These are phyloP conservation scores for Vitis vinifera DNA, from an alignment of 164 flowering plant genomes.

Conservation along the genomic window ASM3070453v1 NC_081805.1:19796501-19797000, in stretches of 20 bases:
- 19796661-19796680: neutral
- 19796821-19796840: neutral
- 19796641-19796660: neutral
- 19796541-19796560: too few species aligned
- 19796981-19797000: too few species aligned
- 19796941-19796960: too few species aligned
- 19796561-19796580: too few species aligned
- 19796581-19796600: too few species aligned
- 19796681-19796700: slow-evolving; percentile 6
- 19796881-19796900: neutral
- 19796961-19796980: too few species aligned
- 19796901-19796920: too few species aligned
- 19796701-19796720: neutral
- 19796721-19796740: neutral
- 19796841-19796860: neutral
- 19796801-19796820: neutral
- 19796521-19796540: too few species aligned
- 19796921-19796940: too few species aligned
- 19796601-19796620: too few species aligned
- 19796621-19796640: too few species aligned
- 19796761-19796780: neutral
- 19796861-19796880: neutral
- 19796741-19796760: neutral
- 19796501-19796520: too few species aligned
- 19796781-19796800: neutral